phyloP scores from a whole-genome alignment of 2,329 filamentous ascomycete species.

The Penicillium digitatum region DNA sequence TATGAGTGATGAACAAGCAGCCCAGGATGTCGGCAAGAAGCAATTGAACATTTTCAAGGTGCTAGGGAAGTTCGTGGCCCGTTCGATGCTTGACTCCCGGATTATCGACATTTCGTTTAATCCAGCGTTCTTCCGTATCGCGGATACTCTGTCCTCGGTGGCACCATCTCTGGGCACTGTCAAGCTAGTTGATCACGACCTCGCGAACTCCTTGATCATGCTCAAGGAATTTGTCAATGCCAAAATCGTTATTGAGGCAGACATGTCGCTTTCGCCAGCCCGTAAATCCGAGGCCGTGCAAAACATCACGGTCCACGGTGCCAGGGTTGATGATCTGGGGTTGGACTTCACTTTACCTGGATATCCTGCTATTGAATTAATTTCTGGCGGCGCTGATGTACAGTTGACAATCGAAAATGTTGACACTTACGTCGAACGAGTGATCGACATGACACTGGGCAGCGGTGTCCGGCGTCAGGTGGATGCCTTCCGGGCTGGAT shows the following conservation, averaged over 20 bases:
- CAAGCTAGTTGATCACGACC: constrained; percentile 78
- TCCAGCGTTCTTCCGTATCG: constrained; percentile 93
- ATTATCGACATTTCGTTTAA: constrained; percentile 99
- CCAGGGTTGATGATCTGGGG: constrained; percentile 77
- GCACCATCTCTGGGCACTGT: constrained; percentile 84
- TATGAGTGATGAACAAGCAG: constrained; percentile 72
- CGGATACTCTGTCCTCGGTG: constrained; percentile 63
- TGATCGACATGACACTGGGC: constrained; percentile 89
- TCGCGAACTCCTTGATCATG: constrained; percentile 79
- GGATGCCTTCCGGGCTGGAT: constrained; percentile 84
- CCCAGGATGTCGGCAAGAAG: constrained; percentile 75
- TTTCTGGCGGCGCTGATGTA: constrained; percentile 68
- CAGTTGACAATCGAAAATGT: constrained; percentile 87
- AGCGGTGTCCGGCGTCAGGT: constrained; percentile 82
- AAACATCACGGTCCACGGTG: constrained; percentile 69
- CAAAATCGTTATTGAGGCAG: constrained; percentile 77
- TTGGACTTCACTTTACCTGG: constrained; percentile 94
- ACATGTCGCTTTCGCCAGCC: constrained; percentile 59
- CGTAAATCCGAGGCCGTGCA: constrained; percentile 69
- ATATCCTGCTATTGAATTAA: constrained; percentile 79
- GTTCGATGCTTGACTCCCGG: constrained; percentile 95
- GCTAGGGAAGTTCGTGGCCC: constrained; percentile 93
- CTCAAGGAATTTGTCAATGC: constrained; percentile 81
- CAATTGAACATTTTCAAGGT: constrained; percentile 86
- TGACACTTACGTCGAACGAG: constrained; percentile 78